Evolutionary conservation across 1,284 basidiomycete species (phyloP), one percentile per base, ranked within the genome.

Genomic region (Tausonia pullulans): DNA sequence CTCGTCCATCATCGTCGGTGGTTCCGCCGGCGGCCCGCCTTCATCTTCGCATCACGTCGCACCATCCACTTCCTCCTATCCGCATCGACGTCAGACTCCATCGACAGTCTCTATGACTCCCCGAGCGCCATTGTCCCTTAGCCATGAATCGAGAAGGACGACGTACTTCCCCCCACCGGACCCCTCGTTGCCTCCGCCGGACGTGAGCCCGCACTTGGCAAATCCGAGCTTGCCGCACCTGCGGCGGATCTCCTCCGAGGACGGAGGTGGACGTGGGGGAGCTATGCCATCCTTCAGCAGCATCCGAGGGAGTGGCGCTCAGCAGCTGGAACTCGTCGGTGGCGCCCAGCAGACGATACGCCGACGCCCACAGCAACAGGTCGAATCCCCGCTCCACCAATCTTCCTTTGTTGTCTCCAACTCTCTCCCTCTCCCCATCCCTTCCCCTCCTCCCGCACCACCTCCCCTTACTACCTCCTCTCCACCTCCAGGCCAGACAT

Each of bases 231-330:
- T 63, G n/a, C 62, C 62, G 4, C 40, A 14, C 11, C 43, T 40
- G 4, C 16, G 58, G 67, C 84, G 83, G 79, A 57, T 76, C 80
- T 44, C 71, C 81, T 58, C 76, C 79, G 5, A 75, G 75, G 66
- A 82, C 84, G 63, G 59, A 3, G 58, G 60, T 46, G 52, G 55
- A 14, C 55, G 60, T 39, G 44, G 27, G 27, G 27, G 27, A 27
- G 27, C 27, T 27, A 27, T 27, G 27, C 27, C 27, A 27, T 27
- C 27, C 27, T 27, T 27, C 56, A 16, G 49, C 48, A 62, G 67
- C 64, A 43, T 51, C 64, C 49, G 44, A 14, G 55, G n/a, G 64
- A 50, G 14, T 58, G n/a, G 45, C 54, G 39, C 55, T 58, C 43
- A 40, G 43, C 27, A 44, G 48, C 39, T 14, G 44, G 44, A 56